Evolutionary conservation across 805 yeast species (phyloP), one percentile per base, ranked within the genome.

Genomic region (Saccharomycopsis javanensis): DNA sequence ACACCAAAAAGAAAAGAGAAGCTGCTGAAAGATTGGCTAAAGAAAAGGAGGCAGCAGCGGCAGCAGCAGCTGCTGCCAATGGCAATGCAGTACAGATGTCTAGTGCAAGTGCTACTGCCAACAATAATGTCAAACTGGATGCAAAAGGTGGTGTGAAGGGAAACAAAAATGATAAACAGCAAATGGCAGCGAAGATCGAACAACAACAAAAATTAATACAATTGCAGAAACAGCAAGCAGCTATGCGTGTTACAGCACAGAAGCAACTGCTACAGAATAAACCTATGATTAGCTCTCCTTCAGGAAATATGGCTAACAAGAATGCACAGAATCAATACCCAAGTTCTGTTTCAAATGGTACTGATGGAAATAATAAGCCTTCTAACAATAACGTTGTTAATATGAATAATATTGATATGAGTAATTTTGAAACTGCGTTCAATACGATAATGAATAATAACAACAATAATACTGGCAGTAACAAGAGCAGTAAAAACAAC

Each of bases 1-100:
- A 35, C 10, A 35, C 58, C 2, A 60, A 60, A 35, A 57, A 59
- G 62, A 52, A 57, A 42, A 46, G 51, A 42, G 61, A 56, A 27
- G 53, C 55, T 13, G 55, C 56, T 23, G 35, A 28, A 52, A 33
- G 27, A 10, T 51, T 46, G 16, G 56, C 51, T 5, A 27, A 45
- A 23, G 35, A 20, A 15, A 34, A 54, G 31, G 51, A 33, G 11
- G 48, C 56, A 42, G 42, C 42, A 16, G 30, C 57, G 34, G 50
- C 51, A 16, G 54, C 54, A 45, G 33, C 55, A 51, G 55, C 51
- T 13, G 20, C 59, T 31, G 37, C 27, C 10, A 48, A 33, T 13
- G 16, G 51, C 6, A 27, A 6, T 10, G 33, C 16, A 11, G 11
- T 30, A 13, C 25, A 25, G 38, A 5, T 50, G 56, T 52, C 23